phyloP scores from a whole-genome alignment of 176 grass and related monocot genomes.

The Paspalum notatum region DNA sequence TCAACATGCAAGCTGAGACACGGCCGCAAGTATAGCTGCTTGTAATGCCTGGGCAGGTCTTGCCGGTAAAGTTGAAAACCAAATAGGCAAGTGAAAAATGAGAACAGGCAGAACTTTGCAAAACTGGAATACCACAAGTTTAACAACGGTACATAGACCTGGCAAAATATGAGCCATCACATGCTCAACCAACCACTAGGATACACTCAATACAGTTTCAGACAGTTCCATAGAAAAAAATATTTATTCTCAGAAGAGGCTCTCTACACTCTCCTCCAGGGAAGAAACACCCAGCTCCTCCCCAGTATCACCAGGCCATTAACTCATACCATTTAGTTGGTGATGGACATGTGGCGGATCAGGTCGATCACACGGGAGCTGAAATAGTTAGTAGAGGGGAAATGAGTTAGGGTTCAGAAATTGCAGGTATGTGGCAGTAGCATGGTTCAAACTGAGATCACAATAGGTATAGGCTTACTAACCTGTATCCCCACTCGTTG shows the following conservation, averaged over 20 bases:
- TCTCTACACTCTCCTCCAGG: slow-evolving; percentile 19
- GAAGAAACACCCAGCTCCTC: slow-evolving; percentile 15
- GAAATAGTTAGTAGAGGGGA: slow-evolving; percentile 28
- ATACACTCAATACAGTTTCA: slow-evolving; percentile 32
- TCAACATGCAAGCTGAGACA: no score
- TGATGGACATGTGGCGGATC: slow-evolving; percentile 77
- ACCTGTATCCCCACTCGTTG: slow-evolving; percentile 83
- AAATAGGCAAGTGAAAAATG: no score
- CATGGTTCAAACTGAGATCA: background rate
- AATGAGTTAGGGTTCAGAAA: background rate
- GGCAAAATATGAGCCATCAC: slow-evolving; percentile 33
- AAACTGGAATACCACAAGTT: background rate
- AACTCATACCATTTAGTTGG: slow-evolving; percentile 47
- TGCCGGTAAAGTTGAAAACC: no score
- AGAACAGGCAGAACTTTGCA: no score
- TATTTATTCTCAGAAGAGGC: slow-evolving; percentile 51
- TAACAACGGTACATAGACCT: background rate
- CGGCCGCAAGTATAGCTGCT: no score
- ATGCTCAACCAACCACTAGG: slow-evolving; percentile 28
- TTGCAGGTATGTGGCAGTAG: background rate
- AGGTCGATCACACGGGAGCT: slow-evolving; percentile 87
- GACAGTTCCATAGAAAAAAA: slow-evolving; percentile 22
- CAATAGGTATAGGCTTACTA: slow-evolving; percentile 5
- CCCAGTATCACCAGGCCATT: slow-evolving; percentile 26
- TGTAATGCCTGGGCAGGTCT: no score